Conservation (phyloP, 2,329 filamentous ascomycete species). For the Diaporthe sp. region DNA sequence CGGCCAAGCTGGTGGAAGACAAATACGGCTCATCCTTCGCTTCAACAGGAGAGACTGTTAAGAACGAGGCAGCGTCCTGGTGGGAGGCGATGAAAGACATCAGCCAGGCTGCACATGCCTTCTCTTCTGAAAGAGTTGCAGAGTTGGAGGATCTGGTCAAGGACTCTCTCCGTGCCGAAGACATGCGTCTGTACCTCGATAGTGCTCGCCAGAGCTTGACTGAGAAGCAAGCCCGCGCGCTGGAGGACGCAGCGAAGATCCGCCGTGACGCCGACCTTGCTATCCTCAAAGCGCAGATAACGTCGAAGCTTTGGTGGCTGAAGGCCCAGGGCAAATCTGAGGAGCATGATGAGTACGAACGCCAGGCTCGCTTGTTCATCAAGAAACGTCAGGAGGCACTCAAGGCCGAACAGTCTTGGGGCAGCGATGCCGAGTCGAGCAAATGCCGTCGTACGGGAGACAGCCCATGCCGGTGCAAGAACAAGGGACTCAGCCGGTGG, state of each 20-base stretch:
- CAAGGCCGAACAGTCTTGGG: constrained; percentile 42
- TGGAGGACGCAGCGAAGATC: constrained; percentile 43
- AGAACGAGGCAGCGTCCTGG: constrained; percentile 43
- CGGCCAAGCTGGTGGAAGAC: constrained; percentile 39
- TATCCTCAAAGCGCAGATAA: constrained; percentile 64
- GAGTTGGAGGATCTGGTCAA: constrained; percentile 41
- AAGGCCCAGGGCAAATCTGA: constrained; percentile 60
- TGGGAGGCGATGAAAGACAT: constrained; percentile 44
- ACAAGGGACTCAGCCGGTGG: constrained; percentile 23
- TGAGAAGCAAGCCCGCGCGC: constrained; percentile 35
- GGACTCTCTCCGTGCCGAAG: constrained; percentile 38
- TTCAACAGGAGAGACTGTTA: constrained; percentile 45
- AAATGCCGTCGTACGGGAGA: constrained; percentile 27
- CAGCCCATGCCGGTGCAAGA: constrained; percentile 22
- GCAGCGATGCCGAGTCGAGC: background rate
- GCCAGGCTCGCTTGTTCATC: constrained; percentile 57
- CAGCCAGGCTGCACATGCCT: constrained; percentile 38
- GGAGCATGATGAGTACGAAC: constrained; percentile 56
- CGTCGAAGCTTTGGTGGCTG: constrained; percentile 68
- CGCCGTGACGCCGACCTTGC: constrained; percentile 55
- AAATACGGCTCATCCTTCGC: constrained; percentile 45
- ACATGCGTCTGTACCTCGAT: constrained; percentile 40
- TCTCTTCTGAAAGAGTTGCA: constrained; percentile 37
- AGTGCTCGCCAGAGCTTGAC: constrained; percentile 47
- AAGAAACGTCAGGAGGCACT: constrained; percentile 49